A percentile compares a stretch with the other conserved stretches of the same genome.
Conservation (phyloP, 164 flowering plant genomes). For the Piper betle region DNA sequence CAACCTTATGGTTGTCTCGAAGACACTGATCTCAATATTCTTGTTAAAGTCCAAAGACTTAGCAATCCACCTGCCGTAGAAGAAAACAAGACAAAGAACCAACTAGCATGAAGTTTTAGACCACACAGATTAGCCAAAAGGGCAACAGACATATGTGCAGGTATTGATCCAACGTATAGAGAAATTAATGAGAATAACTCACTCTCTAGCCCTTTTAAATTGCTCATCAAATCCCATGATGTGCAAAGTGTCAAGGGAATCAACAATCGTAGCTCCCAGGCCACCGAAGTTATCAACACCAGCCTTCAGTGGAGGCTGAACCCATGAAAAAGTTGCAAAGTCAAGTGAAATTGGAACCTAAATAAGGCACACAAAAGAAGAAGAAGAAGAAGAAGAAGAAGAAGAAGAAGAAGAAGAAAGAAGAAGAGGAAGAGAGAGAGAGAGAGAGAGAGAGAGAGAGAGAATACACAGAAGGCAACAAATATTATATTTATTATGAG, state of each 20-base stretch:
- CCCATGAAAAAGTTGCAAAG: background rate
- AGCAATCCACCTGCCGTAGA: slow-evolving; percentile 88
- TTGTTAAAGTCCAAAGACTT: slow-evolving; percentile 87
- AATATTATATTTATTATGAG: no score
- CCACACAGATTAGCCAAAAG: background rate
- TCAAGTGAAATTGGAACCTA: no score
- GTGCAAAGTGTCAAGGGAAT: slow-evolving; percentile 86
- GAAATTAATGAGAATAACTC: slow-evolving; percentile 1
- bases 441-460: no score
- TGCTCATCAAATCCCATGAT: slow-evolving; percentile 95
- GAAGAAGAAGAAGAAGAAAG: no score
- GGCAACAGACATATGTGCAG: background rate
- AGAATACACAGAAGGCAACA: no score
- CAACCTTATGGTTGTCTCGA: slow-evolving; percentile 99
- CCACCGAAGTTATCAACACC: slow-evolving; percentile 97
- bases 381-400: background rate
- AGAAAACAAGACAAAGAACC: no score
- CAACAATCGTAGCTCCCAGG: slow-evolving; percentile 93
- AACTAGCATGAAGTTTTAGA: background rate
- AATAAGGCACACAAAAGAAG: background rate
- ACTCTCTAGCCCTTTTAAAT: slow-evolving; percentile 91
- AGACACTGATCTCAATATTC: slow-evolving; percentile 89
- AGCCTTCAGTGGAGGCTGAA: slow-evolving; percentile 82
- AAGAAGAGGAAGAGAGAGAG: no score
- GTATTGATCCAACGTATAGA: background rate